A percentile compares a stretch with the other conserved stretches of the same genome.
phyloP scores from a whole-genome alignment of 345 rosid species.

The Crucihimalaya himalaica region DNA sequence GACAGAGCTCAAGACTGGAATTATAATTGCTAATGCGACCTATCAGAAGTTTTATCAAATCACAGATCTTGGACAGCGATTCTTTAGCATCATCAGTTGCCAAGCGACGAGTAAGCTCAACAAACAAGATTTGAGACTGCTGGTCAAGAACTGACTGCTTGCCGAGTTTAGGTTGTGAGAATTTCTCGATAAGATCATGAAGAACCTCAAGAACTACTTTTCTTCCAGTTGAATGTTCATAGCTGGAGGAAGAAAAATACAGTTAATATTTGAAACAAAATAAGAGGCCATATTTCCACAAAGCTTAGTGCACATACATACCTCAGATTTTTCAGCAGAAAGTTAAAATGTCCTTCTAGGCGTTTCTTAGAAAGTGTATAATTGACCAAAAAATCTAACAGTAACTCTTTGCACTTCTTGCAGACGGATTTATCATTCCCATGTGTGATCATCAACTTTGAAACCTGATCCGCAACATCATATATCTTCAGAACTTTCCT shows the following conservation, averaged over 20 bases:
- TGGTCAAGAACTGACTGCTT: too few relatives aligned
- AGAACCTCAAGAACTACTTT: slow-evolving; percentile 81
- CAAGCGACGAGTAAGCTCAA: slow-evolving; percentile 58
- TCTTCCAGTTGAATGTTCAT: slow-evolving; percentile 65
- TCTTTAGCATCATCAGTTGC: slow-evolving; percentile 59
- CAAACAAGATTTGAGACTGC: too few relatives aligned
- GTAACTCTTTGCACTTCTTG: slow-evolving; percentile 59
- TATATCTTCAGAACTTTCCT: slow-evolving; percentile 70
- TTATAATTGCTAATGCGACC: slow-evolving; percentile 45
- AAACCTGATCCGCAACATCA: slow-evolving; percentile 57
- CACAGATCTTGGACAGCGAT: slow-evolving; percentile 56
- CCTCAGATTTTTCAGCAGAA: slow-evolving; percentile 61
- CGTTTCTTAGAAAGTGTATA: slow-evolving; percentile 53
- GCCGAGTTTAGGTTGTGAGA: too few relatives aligned
- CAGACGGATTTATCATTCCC: slow-evolving; percentile 53
- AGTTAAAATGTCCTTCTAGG: slow-evolving; percentile 53
- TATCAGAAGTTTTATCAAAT: slow-evolving; percentile 54
- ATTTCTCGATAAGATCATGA: slow-evolving; percentile 56
- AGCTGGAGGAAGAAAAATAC: slow-evolving; percentile 44
- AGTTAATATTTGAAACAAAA: neutral
- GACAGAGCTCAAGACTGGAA: slow-evolving; percentile 48
- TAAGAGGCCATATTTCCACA: neutral
- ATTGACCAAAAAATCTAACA: slow-evolving; percentile 59
- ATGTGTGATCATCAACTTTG: slow-evolving; percentile 59
- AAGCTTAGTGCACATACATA: slow-evolving; percentile 37